Evolutionary conservation across 179 eudicot genomes (phyloP).

Genomic region (Silene noctiflora): DNA sequence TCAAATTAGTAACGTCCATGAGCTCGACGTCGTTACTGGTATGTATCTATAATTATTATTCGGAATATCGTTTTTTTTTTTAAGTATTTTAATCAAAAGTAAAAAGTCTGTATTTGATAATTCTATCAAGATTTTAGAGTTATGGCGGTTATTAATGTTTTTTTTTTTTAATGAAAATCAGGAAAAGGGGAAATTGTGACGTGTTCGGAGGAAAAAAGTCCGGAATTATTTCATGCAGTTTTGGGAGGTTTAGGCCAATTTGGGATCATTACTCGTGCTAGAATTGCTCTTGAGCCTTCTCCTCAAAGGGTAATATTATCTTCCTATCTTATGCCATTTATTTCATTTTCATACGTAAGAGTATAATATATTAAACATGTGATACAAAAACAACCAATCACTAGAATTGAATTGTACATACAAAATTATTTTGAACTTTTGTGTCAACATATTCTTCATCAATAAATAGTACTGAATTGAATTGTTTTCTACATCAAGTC

Average conservation of each 20-base stretch:
- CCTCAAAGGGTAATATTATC: slow-evolving; percentile 62
- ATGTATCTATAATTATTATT: neutral
- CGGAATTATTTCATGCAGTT: slow-evolving; percentile 67
- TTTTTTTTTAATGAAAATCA: slow-evolving; percentile 22
- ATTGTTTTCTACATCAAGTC: neutral
- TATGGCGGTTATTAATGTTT: neutral
- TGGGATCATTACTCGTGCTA: slow-evolving; percentile 86
- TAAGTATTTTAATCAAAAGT: no score
- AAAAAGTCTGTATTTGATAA: no score
- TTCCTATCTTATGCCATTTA: neutral
- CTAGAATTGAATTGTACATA: no score
- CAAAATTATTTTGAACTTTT: no score
- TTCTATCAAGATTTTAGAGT: neutral
- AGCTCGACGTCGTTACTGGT: slow-evolving; percentile 94
- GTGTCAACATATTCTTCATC: no score
- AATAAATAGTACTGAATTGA: no score
- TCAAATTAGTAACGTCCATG: slow-evolving; percentile 73
- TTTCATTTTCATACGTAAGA: neutral
- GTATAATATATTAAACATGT: neutral
- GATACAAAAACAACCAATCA: no score
- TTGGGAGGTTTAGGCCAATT: slow-evolving; percentile 94
- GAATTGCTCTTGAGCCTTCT: slow-evolving; percentile 83
- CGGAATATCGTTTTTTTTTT: no score
- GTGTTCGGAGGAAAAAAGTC: slow-evolving; percentile 56
- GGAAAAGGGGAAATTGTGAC: slow-evolving; percentile 73